phyloP scores from a whole-genome alignment of 1,139 yeast genomes.

The Kodamaea sp. region DNA sequence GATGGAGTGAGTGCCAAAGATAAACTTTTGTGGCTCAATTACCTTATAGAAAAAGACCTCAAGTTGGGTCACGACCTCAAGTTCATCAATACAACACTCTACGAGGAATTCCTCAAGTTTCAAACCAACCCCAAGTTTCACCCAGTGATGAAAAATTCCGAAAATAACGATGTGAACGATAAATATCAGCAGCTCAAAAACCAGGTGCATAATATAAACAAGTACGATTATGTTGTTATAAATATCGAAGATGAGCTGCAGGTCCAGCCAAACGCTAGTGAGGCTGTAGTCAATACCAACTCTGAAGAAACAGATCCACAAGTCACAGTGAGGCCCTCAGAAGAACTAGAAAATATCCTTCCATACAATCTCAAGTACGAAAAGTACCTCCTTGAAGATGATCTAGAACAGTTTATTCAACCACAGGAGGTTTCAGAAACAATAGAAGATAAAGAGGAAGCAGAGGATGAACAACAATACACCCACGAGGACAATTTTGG shows the following conservation, averaged over 20 bases:
- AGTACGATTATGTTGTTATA: constrained; percentile 31
- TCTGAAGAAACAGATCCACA: constrained; percentile 11
- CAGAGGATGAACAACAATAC: constrained; percentile 6
- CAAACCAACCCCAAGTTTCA: constrained; percentile 33
- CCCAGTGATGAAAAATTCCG: constrained; percentile 23
- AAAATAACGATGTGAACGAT: constrained; percentile 15
- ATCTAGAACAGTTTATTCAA: constrained; percentile 19
- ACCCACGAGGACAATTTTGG: constrained; percentile 4
- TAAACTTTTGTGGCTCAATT: constrained; percentile 41
- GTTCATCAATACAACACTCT: constrained; percentile 35
- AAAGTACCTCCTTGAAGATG: constrained; percentile 26
- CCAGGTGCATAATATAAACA: constrained; percentile 27
- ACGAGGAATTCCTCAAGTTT: constrained; percentile 28
- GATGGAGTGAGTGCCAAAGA: constrained; percentile 28
- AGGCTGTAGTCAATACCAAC: constrained; percentile 2
- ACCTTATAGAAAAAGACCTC: constrained; percentile 45
- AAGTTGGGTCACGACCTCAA: constrained; percentile 45
- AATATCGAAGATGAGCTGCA: constrained; percentile 22
- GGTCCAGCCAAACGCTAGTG: constrained; percentile 1
- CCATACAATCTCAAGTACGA: constrained; percentile 38
- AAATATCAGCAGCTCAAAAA: constrained; percentile 24
- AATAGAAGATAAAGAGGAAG: constrained; percentile 4
- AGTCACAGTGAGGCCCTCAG: constrained; percentile 21
- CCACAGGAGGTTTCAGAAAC: background rate
- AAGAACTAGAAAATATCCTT: constrained; percentile 21